These are phyloP conservation scores for Aspergillus fumigatiaffinis DNA, from an alignment of 2,329 filamentous ascomycete species.

Conservation along the genomic window DNA sequence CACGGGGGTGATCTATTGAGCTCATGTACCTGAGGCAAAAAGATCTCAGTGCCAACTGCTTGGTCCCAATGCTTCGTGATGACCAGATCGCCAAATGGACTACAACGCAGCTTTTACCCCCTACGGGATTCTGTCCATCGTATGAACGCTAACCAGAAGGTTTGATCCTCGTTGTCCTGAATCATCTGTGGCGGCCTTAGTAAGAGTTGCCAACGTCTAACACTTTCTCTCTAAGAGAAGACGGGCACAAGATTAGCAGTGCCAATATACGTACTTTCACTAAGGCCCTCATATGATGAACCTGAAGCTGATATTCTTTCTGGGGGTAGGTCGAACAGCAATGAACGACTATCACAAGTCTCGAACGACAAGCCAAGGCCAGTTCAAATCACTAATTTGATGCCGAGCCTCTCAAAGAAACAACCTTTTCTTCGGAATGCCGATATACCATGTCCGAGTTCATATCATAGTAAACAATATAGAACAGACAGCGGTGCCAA, in stretches of 20 bases:
- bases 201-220: too few species aligned
- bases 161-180: too few species aligned
- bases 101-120: not conserved
- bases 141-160: too few species aligned
- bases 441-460: not conserved
- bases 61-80: not conserved
- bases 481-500: not conserved
- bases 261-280: not conserved
- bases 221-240: too few species aligned
- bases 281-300: not conserved
- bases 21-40: not conserved
- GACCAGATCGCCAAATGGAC: not conserved
- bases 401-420: not conserved
- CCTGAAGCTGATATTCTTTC: not conserved
- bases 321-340: not conserved
- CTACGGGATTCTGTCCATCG: too few species aligned
- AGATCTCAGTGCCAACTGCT: not conserved
- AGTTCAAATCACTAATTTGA: too few species aligned
- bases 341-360: not conserved
- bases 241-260: not conserved
- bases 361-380: not conserved
- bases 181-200: too few species aligned
- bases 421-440: not conserved
- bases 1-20: not conserved
- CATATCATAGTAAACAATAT: not conserved